Percentiles rank a stretch among this genome's conserved stretches.
phyloP scores from a whole-genome alignment of 176 grass and related monocot genomes.

The Oryza rufipogon region DNA sequence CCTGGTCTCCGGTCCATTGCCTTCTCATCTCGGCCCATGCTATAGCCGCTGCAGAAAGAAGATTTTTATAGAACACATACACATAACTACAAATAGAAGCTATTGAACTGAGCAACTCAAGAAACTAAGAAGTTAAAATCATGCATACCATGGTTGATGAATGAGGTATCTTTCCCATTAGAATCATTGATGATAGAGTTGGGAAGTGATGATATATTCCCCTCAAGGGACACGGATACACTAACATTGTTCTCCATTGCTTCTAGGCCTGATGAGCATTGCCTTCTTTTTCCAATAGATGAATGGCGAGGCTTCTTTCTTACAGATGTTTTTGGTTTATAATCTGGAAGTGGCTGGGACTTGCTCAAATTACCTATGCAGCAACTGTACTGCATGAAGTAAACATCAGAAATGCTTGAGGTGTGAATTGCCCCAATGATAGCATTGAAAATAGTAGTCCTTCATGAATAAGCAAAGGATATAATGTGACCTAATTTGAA shows the following conservation, averaged over 20 bases:
- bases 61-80: not conserved
- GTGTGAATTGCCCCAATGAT: conserved; percentile 28
- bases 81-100: conserved; percentile 16
- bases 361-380: conserved; percentile 69
- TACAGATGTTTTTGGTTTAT: conserved; percentile 35
- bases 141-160: conserved; percentile 78
- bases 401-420: conserved; percentile 52
- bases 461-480: conserved; percentile 18
- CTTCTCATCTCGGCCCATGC: conserved; percentile 81
- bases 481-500: not conserved
- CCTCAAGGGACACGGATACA: conserved; percentile 63
- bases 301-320: conserved; percentile 38
- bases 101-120: conserved; percentile 3
- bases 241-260: conserved; percentile 68
- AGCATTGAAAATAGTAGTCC: conserved; percentile 8
- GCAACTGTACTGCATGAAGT: conserved; percentile 70
- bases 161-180: conserved; percentile 52
- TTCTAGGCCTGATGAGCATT: conserved; percentile 48
- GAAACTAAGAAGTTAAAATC: conserved; percentile 4
- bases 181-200: conserved; percentile 46
- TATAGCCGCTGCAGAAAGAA: conserved; percentile 64
- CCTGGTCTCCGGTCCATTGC: conserved; percentile 75
- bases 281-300: conserved; percentile 43
- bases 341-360: conserved; percentile 43
- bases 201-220: conserved; percentile 57